Evolutionary conservation across 331 rosid species (phyloP).

Genomic region (Acacia concinna): DNA sequence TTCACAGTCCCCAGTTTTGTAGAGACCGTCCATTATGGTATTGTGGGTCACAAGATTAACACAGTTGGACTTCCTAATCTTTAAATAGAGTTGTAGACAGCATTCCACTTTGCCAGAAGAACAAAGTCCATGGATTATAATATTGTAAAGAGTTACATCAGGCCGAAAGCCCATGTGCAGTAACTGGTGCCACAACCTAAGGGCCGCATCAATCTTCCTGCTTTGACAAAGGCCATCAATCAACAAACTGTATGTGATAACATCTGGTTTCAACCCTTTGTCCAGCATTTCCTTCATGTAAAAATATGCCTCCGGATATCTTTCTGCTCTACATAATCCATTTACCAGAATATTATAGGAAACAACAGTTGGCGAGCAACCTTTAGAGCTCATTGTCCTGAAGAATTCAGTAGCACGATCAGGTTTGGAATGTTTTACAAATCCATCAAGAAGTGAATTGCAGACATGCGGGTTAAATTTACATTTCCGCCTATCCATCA

Average conservation of each 20-base stretch:
- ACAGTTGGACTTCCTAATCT: slow-evolving; percentile 49
- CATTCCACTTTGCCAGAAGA: slow-evolving; percentile 59
- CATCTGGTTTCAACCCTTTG: slow-evolving; percentile 69
- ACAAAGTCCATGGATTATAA: slow-evolving; percentile 78
- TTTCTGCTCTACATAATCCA: slow-evolving; percentile 71
- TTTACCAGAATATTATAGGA: slow-evolving; percentile 79
- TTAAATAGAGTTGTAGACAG: slow-evolving; percentile 68
- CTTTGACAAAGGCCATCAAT: slow-evolving; percentile 72
- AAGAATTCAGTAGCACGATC: slow-evolving; percentile 55
- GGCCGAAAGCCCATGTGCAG: slow-evolving; percentile 60
- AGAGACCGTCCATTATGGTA: slow-evolving; percentile 85
- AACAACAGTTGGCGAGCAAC: slow-evolving; percentile 64
- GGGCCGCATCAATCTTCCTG: slow-evolving; percentile 57
- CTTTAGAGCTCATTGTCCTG: slow-evolving; percentile 55
- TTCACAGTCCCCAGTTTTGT: slow-evolving; percentile 61
- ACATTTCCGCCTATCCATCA: slow-evolving; percentile 40
- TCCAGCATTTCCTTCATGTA: slow-evolving; percentile 74
- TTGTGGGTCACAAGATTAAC: slow-evolving; percentile 73
- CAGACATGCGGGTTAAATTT: slow-evolving; percentile 57
- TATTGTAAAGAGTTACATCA: slow-evolving; percentile 67
- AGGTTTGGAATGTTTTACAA: slow-evolving; percentile 59
- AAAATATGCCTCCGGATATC: slow-evolving; percentile 60
- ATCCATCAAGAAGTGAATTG: slow-evolving; percentile 72
- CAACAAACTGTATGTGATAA: slow-evolving; percentile 68
- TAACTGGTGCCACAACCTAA: slow-evolving; percentile 66